Evolutionary conservation across 1,139 yeast genomes (phyloP).

Genomic region (Hemisphaericaspora xylanilytica): DNA sequence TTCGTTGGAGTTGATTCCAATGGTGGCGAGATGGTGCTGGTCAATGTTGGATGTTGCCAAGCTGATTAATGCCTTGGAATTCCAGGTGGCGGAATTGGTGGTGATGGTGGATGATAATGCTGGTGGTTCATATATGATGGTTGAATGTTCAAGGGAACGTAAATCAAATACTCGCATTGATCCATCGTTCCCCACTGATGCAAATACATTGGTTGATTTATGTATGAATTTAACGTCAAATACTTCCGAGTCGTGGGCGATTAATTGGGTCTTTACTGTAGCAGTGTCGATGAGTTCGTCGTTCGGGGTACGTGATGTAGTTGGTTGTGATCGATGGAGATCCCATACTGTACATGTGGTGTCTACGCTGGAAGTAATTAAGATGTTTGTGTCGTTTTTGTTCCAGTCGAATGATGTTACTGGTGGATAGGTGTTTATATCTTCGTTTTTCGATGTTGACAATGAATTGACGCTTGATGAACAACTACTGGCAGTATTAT

Average conservation of each 20-base stretch:
- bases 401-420: constrained; percentile 96
- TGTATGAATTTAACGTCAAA: constrained; percentile 86
- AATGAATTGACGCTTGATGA: constrained; percentile 10
- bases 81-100: constrained; percentile 16
- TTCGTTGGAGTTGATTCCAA: constrained; percentile 67
- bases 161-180: constrained; percentile 89
- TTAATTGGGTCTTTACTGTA: constrained; percentile 86
- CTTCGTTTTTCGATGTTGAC: constrained; percentile 19
- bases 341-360: constrained; percentile 99
- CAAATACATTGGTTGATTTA: constrained; percentile 74
- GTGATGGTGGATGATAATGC: constrained; percentile 10
- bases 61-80: constrained; percentile 64
- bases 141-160: constrained; percentile 86
- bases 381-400: constrained; percentile 60
- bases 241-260: constrained; percentile 95
- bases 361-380: constrained; percentile 87
- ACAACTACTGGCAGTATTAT: constrained; percentile 27
- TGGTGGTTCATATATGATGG: constrained; percentile 80
- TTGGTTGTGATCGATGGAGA: constrained; percentile 38
- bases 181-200: constrained; percentile 95
- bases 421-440: constrained; percentile 64
- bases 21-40: constrained; percentile 74
- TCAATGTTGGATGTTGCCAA: constrained; percentile 79
- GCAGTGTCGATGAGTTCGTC: constrained; percentile 43
- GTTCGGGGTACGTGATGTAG: constrained; percentile 5